A percentile compares a stretch with the other conserved stretches of the same genome.
Evolutionary conservation across 1,284 basidiomycete species (phyloP).

Genomic region (Golubevia pallescens): DNA sequence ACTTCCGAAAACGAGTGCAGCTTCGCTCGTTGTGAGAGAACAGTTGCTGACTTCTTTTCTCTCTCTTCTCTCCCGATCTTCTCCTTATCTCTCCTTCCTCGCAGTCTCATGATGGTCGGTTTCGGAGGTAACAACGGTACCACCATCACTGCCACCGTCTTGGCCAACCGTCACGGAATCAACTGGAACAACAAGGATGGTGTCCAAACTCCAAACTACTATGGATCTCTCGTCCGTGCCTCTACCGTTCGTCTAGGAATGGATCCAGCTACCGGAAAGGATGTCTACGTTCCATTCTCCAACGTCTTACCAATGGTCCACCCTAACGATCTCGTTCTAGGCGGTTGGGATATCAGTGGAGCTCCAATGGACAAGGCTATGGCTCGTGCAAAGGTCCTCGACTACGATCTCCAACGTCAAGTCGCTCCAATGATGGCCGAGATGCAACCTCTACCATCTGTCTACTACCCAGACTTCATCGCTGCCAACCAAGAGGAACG

Average conservation of each 20-base stretch:
- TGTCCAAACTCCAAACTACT: slow-evolving; percentile 91
- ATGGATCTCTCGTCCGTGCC: slow-evolving; percentile 77
- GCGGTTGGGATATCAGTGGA: slow-evolving; percentile 96
- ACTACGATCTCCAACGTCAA: slow-evolving; percentile 96
- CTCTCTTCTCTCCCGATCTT: slow-evolving; percentile 3
- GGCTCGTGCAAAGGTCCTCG: slow-evolving; percentile 89
- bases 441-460: slow-evolving; percentile 86
- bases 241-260: slow-evolving; percentile 91
- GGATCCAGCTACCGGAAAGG: slow-evolving; percentile 83
- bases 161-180: slow-evolving; percentile 95
- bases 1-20: not conserved
- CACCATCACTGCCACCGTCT: slow-evolving; percentile 89
- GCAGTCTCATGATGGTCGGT: slow-evolving; percentile 93
- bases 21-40: not conserved
- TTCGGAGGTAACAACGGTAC: slow-evolving; percentile 97
- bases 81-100: slow-evolving; percentile 15
- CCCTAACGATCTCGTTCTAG: slow-evolving; percentile 94
- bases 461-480: slow-evolving; percentile 77
- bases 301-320: slow-evolving; percentile 98
- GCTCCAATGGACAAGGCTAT: slow-evolving; percentile 87
- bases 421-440: slow-evolving; percentile 83
- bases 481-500: slow-evolving; percentile 96
- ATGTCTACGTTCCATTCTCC: slow-evolving; percentile 88
- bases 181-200: slow-evolving; percentile 93
- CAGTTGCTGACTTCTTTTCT: not conserved